Evolutionary conservation across 352 stramenopile species (phyloP).

Genomic region (Nothophytophthora sp.): DNA sequence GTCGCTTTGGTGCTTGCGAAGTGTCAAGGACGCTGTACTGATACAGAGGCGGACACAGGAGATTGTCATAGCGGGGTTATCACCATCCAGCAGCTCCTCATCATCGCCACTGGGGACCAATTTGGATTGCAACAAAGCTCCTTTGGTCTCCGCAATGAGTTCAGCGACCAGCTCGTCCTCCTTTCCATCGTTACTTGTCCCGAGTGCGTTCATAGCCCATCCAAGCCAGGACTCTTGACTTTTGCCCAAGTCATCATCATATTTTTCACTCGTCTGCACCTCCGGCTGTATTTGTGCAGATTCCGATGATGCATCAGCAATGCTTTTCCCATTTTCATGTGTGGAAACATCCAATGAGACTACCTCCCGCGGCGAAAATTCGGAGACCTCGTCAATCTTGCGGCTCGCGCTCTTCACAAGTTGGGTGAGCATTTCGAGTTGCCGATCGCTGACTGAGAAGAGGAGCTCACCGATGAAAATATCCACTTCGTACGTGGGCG

Average conservation of each 20-base stretch:
- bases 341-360: too few species aligned
- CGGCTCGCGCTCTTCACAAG: slow-evolving; percentile 44
- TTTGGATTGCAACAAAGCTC: slow-evolving; percentile 38
- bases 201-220: slow-evolving; percentile 70
- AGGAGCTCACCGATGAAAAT: slow-evolving; percentile 67
- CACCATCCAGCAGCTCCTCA: slow-evolving; percentile 6
- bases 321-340: slow-evolving; percentile 3
- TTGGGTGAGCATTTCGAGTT: slow-evolving; percentile 81
- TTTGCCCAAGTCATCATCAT: slow-evolving; percentile 4
- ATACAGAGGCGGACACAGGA: slow-evolving; percentile 64
- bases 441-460: slow-evolving; percentile 83
- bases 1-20: slow-evolving; percentile 55
- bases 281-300: neutral
- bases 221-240: slow-evolving; percentile 55
- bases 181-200: slow-evolving; percentile 45
- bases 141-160: slow-evolving; percentile 67
- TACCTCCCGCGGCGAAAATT: neutral
- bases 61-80: slow-evolving; percentile 25
- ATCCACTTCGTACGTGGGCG: slow-evolving; percentile 65
- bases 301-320: neutral
- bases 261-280: neutral
- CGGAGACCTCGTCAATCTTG: slow-evolving; percentile 25
- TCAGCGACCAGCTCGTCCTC: slow-evolving; percentile 73
- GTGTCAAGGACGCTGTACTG: slow-evolving; percentile 51
- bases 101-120: slow-evolving; percentile 12